Evolutionary conservation across 2,329 filamentous ascomycete genomes (phyloP), one percentile per base, ranked within the genome.

Genomic region (Aureobasidium sp.): DNA sequence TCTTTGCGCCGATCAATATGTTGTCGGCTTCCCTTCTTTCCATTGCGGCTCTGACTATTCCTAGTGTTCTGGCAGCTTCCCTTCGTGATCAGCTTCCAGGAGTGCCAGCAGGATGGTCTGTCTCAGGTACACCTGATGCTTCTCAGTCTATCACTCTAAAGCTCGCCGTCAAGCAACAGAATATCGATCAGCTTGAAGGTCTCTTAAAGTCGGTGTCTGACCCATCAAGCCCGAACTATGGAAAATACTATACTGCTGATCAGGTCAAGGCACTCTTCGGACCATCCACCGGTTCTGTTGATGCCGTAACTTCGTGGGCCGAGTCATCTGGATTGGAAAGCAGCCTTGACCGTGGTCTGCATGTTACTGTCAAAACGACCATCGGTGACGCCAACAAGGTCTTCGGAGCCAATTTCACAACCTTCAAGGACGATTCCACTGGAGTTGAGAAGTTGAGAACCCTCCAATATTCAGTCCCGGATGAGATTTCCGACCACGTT

Each of bases 221-320:
- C 0, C 86, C 86, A 0, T 78, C 76, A 32, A 79, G 85, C 66
- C 72, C 77, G 1, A 76, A 74, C 23, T 89, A 89, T 70, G 86
- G 86, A 39, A 76, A 80, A 67, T 83, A 88, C 67, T 73, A 89
- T 73, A 84, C 80, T 62, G 80, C 81, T n/a, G 79, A 85, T 37
- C 79, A 87, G 67, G 71, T 88, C 39, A 80, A 80, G 34, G 73
- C 76, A 0, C 76, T 83, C 61, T 74, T 86, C 42, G 80, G 80
- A 20, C 84, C 85, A 0, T 73, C 77, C 3, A 70, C 74, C 0
- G 75, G 79, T 26, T 79, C 80, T 3, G 78, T 79, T 15, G 69
- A 76, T 32, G 75, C 76, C 2, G 78, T 88, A 20, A 65, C 82
- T 3, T 69, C 72, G 7, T 89, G 86, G 86, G 76, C 89, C 15